Percentiles rank a stretch among this genome's conserved stretches.
Evolutionary conservation across 768 basidiomycete genomes (phyloP).

Genomic region (Clitopilus passeckerianus): DNA sequence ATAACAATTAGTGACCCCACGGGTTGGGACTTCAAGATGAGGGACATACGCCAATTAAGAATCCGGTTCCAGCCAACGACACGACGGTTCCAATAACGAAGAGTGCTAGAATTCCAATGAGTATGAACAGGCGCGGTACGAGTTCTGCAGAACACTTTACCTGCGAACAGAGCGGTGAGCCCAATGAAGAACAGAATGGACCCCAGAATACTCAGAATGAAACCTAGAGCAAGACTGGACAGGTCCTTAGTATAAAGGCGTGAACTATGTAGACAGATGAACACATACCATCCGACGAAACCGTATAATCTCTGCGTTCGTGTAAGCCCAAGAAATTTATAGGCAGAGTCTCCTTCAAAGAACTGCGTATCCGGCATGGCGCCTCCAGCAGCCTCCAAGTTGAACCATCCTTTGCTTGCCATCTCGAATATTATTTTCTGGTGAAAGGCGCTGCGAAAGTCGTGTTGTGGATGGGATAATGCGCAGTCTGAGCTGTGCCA

Average conservation of each 20-base stretch:
- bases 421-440: conserved; percentile 15
- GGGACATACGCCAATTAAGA: conserved; percentile 79
- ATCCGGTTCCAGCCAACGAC: conserved; percentile 84
- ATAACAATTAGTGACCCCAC: conserved; percentile 3
- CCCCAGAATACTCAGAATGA: conserved; percentile 77
- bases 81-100: conserved; percentile 81
- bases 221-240: conserved; percentile 64
- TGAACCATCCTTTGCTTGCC: conserved; percentile 79
- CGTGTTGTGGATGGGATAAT: conserved; percentile 1
- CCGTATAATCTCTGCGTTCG: conserved; percentile 82
- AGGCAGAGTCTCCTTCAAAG: conserved; percentile 89
- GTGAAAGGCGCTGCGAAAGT: conserved; percentile 2
- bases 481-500: conserved; percentile 23
- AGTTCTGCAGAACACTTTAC: background rate
- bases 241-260: background rate
- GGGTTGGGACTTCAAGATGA: background rate
- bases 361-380: conserved; percentile 73
- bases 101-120: conserved; percentile 46
- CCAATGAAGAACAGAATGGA: conserved; percentile 74
- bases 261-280: background rate
- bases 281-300: conserved; percentile 72
- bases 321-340: conserved; percentile 73
- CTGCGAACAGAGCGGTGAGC: conserved; percentile 31
- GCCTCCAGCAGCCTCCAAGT: conserved; percentile 64
- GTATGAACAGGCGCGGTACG: background rate